phyloP scores from a whole-genome alignment of 495 filamentous ascomycete species.

The Melanomma pulvis-pyrius region DNA sequence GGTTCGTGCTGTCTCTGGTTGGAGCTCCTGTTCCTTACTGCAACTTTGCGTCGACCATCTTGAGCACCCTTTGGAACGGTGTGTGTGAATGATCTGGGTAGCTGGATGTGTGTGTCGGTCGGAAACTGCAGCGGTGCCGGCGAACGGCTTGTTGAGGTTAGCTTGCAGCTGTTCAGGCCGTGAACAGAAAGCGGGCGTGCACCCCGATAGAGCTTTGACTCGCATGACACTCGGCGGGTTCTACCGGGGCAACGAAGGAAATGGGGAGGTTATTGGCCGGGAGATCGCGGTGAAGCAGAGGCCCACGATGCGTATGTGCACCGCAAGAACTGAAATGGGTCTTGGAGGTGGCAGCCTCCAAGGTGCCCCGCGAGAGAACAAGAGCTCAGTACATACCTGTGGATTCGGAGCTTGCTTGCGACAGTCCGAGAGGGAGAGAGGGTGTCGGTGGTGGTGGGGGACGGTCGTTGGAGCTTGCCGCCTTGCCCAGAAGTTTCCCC shows the following conservation, averaged over 20 bases:
- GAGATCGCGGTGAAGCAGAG: not conserved
- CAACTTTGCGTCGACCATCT: conserved; percentile 76
- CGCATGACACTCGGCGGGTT: not conserved
- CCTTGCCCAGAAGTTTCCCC: not conserved
- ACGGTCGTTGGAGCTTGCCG: not conserved
- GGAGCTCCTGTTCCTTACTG: conserved; percentile 58
- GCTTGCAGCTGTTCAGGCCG: not conserved
- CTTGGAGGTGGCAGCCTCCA: not conserved
- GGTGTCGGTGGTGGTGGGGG: not conserved
- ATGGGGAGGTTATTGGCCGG: conserved; percentile 2
- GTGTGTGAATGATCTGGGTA: not conserved
- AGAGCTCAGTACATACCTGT: not conserved
- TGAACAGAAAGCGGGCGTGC: not conserved
- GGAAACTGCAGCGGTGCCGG: not conserved
- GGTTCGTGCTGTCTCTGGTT: not conserved
- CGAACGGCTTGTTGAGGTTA: not conserved
- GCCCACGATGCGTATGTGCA: not conserved
- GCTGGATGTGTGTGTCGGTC: not conserved
- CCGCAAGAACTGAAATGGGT: not conserved
- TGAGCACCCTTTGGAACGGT: conserved; percentile 15
- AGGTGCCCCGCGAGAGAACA: not conserved
- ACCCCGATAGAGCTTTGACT: not conserved
- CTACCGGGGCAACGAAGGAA: conserved; percentile 22
- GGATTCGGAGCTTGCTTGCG: not conserved
- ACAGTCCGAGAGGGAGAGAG: not conserved